phyloP scores from a whole-genome alignment of 768 basidiomycete species.

The Panellus pusillus region DNA sequence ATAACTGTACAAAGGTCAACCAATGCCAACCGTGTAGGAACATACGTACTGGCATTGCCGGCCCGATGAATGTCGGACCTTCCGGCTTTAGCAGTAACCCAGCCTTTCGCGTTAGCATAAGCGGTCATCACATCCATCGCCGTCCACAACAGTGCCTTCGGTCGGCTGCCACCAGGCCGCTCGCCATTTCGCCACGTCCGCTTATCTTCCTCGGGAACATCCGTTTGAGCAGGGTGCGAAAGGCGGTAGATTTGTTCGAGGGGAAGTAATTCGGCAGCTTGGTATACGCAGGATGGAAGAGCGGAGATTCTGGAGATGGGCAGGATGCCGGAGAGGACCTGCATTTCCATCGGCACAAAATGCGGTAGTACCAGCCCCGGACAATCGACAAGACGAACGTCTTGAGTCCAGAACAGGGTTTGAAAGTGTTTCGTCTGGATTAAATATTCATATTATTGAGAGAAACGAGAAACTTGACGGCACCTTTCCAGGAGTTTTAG shows the following conservation, averaged over 20 bases:
- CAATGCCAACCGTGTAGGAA: not conserved
- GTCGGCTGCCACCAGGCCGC: slow-evolving; percentile 23
- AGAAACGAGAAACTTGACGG: not conserved
- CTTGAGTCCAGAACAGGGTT: slow-evolving; percentile 85
- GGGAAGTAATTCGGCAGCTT: slow-evolving; percentile 66
- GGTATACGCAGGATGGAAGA: slow-evolving; percentile 79
- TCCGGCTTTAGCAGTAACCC: slow-evolving; percentile 90
- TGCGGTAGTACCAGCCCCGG: slow-evolving; percentile 94
- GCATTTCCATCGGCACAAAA: slow-evolving; percentile 78
- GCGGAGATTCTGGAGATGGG: slow-evolving; percentile 85
- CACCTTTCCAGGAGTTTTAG: slow-evolving; percentile 86
- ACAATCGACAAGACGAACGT: slow-evolving; percentile 91
- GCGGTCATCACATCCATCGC: slow-evolving; percentile 82
- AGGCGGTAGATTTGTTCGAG: slow-evolving; percentile 72
- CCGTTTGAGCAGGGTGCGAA: slow-evolving; percentile 45
- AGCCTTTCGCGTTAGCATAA: slow-evolving; percentile 75
- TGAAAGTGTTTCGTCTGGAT: slow-evolving; percentile 91
- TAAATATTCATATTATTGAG: not conserved
- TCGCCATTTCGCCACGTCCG: slow-evolving; percentile 73
- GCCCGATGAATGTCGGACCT: slow-evolving; percentile 87
- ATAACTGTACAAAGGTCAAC: slow-evolving; percentile 52
- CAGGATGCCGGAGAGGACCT: slow-evolving; percentile 71
- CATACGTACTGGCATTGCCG: slow-evolving; percentile 76
- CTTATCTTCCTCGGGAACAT: slow-evolving; percentile 53
- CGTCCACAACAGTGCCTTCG: slow-evolving; percentile 60